Evolutionary conservation across 2,329 filamentous ascomycete species (phyloP).

Genomic region (Aspergillus sp.): DNA sequence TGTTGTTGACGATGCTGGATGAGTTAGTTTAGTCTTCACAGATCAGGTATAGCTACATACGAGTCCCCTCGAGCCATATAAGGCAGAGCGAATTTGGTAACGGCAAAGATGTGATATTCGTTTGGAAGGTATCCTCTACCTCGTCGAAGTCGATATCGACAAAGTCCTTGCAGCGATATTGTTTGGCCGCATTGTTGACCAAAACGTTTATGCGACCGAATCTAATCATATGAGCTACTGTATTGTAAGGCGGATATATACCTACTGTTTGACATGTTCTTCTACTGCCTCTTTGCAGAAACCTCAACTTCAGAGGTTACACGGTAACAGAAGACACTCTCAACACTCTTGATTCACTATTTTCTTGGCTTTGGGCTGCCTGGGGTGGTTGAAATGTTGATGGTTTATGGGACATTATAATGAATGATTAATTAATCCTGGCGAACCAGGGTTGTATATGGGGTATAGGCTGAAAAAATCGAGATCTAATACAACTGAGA

Average conservation of each 20-base stretch:
- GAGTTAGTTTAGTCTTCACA: not conserved
- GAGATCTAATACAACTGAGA: no score
- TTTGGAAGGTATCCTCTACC: slow-evolving; percentile 54
- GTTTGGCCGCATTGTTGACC: slow-evolving; percentile 57
- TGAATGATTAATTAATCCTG: no score
- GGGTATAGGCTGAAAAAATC: no score
- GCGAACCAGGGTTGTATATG: no score
- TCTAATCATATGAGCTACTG: slow-evolving; percentile 4
- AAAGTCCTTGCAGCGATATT: slow-evolving; percentile 51
- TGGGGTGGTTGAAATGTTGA: slow-evolving; percentile 17
- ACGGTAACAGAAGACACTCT: slow-evolving; percentile 44
- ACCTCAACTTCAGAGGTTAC: slow-evolving; percentile 46
- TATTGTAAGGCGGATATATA: not conserved
- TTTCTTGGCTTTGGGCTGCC: slow-evolving; percentile 18
- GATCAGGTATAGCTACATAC: slow-evolving; percentile 15
- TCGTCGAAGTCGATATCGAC: slow-evolving; percentile 51
- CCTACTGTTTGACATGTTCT: slow-evolving; percentile 47
- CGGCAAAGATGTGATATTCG: slow-evolving; percentile 58
- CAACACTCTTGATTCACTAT: slow-evolving; percentile 35
- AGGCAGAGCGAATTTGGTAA: slow-evolving; percentile 53
- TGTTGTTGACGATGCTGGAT: slow-evolving; percentile 52
- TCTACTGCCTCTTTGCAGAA: slow-evolving; percentile 51
- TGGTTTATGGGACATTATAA: no score
- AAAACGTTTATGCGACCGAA: slow-evolving; percentile 47
- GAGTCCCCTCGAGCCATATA: slow-evolving; percentile 50